Evolutionary conservation across 2,329 filamentous ascomycete species (phyloP).

Genomic region (Tympanopsis confertula): DNA sequence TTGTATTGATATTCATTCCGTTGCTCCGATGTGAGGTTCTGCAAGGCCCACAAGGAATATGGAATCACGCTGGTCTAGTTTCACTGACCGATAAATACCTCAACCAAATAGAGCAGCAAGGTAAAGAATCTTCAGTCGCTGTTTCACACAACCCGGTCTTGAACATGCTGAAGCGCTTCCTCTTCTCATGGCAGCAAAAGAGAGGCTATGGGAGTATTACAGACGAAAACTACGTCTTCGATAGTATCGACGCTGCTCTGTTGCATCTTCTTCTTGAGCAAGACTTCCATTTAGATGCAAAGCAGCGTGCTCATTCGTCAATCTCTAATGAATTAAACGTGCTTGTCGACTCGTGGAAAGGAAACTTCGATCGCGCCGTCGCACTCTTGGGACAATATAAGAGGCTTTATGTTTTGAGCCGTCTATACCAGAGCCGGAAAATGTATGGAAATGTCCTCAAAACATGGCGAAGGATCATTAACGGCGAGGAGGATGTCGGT

Average conservation of each 20-base stretch:
- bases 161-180: conserved; percentile 69
- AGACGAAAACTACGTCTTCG: conserved; percentile 78
- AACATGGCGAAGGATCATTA: conserved; percentile 83
- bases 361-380: conserved; percentile 81
- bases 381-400: conserved; percentile 69
- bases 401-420: conserved; percentile 78
- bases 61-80: conserved; percentile 79
- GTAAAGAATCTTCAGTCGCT: conserved; percentile 23
- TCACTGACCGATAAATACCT: conserved; percentile 54
- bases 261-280: conserved; percentile 73
- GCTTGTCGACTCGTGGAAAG: conserved; percentile 79
- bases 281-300: conserved; percentile 53
- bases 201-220: conserved; percentile 92
- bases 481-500: conserved; percentile 71
- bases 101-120: conserved; percentile 18
- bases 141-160: conserved; percentile 42
- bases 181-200: conserved; percentile 80
- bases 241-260: conserved; percentile 79
- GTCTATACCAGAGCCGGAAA: conserved; percentile 87
- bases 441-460: conserved; percentile 72
- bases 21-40: conserved; percentile 71
- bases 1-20: conserved; percentile 70
- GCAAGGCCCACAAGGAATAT: conserved; percentile 72
- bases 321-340: conserved; percentile 74
- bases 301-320: conserved; percentile 45